Evolutionary conservation across 1,139 yeast genomes (phyloP).

Genomic region (Saccharomyces hybrid): DNA sequence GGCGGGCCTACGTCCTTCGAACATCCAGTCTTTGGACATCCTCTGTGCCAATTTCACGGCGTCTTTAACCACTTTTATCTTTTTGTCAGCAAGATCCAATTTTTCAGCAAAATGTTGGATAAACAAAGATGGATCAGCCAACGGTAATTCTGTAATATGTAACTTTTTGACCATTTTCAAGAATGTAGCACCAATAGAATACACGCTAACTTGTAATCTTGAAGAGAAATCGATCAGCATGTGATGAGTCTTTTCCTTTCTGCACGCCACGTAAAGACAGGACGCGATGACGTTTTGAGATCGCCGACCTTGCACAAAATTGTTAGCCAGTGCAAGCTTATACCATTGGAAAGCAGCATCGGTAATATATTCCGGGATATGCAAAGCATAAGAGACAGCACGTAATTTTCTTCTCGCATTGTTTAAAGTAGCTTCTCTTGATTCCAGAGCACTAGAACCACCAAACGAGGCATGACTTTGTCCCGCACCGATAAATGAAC

Average conservation of each 20-base stretch:
- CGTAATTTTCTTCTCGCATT: conserved; percentile 73
- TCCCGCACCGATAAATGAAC: conserved; percentile 84
- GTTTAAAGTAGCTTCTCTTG: conserved; percentile 77
- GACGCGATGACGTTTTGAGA: conserved; percentile 94
- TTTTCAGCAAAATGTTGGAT: conserved; percentile 90
- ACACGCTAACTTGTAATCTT: conserved; percentile 80
- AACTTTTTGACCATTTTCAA: conserved; percentile 79
- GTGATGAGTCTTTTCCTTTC: conserved; percentile 83
- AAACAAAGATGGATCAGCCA: conserved; percentile 89
- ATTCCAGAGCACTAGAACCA: conserved; percentile 64
- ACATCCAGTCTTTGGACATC: conserved; percentile 93
- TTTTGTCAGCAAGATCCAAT: conserved; percentile 65
- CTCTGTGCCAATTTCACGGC: conserved; percentile 81
- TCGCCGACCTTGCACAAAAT: conserved; percentile 91
- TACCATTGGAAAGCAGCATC: conserved; percentile 89
- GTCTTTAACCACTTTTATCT: conserved; percentile 71
- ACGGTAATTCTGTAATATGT: conserved; percentile 66
- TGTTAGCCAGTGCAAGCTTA: conserved; percentile 71
- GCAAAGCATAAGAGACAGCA: conserved; percentile 69
- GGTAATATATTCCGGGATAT: conserved; percentile 74
- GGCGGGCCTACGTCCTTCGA: conserved; percentile 94
- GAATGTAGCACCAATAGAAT: conserved; percentile 91
- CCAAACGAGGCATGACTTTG: conserved; percentile 72
- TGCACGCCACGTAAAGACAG: conserved; percentile 88
- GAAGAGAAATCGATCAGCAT: conserved; percentile 94